Evolutionary conservation across 805 yeast species (phyloP), one percentile per base, ranked within the genome.

Genomic region (Kazachstania bromeliacearum): DNA sequence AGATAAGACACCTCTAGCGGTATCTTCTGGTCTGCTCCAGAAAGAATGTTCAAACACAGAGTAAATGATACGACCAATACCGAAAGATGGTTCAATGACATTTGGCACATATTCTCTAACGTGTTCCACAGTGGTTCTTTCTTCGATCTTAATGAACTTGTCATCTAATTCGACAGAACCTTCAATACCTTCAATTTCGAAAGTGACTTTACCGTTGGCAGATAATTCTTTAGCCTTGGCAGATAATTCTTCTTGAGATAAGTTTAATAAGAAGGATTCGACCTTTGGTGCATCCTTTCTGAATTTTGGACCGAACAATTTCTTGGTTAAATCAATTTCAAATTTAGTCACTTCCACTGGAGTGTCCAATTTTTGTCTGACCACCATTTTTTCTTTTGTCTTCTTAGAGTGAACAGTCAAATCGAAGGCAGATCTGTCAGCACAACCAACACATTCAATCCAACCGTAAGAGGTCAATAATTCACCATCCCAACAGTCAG

Each of bases 401-500:
- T 84, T 83, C 39, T 89, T 92, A 31, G 96, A 66, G 61, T 92
- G 99, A 43, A 94, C 98, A 33, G 89, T 74, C 63, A 92, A 75
- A 67, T 92, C 99, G 60, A 85, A 92, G 28, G 99, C 99, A 31
- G 95, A 84, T 70, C 99, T 79, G 67, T 92, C 99, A 47, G 99
- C 99, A 70, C 97, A 92, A 50, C 99, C 99, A 60, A 92, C 96
- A 78, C 98, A 94, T 70, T 92, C 99, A 53, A 92, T 84, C 99
- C 99, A 92, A 53, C 99, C 99, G 54, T 85, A 92, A 23, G 96
- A 85, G 29, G 96, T 79, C 51, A 83, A 79, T 54, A 92, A 71
- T 70, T 92, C 99, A 47, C 95, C 96, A 67, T 92, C 99, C 99
- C 99, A 92, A 71, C 99, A 92, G 68, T 92, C 99, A 49, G 94